Percentiles rank a stretch among this genome's conserved stretches.
phyloP scores from a whole-genome alignment of 2,329 filamentous ascomycete genomes.

The Cladosporium sp. region DNA sequence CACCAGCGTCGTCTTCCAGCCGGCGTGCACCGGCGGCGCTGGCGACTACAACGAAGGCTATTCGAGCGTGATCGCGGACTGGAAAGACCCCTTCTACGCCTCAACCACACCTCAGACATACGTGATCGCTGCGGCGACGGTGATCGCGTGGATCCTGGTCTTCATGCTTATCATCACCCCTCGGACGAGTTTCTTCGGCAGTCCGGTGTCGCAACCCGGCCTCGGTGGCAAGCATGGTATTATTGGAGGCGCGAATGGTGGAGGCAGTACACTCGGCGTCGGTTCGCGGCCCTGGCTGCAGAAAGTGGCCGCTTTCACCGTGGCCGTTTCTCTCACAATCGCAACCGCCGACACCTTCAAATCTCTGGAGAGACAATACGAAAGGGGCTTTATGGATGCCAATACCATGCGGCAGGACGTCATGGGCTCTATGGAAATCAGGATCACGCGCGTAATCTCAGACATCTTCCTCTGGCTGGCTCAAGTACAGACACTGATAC shows the following conservation, averaged over 20 bases:
- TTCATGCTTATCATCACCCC: slow-evolving; percentile 92
- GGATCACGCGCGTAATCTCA: slow-evolving; percentile 85
- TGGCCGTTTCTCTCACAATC: slow-evolving; percentile 80
- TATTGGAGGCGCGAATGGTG: slow-evolving; percentile 68
- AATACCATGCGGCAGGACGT: slow-evolving; percentile 69
- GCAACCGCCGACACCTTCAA: slow-evolving; percentile 86
- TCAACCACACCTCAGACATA: slow-evolving; percentile 91
- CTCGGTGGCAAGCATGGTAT: slow-evolving; percentile 67
- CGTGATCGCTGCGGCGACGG: slow-evolving; percentile 82
- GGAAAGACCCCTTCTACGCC: slow-evolving; percentile 83
- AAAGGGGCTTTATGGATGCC: slow-evolving; percentile 72
- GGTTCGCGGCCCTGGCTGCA: slow-evolving; percentile 92
- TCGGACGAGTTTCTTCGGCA: slow-evolving; percentile 85
- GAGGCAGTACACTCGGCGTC: slow-evolving; percentile 66
- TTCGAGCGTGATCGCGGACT: slow-evolving; percentile 54
- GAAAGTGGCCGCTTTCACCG: slow-evolving; percentile 57
- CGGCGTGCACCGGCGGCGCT: slow-evolving; percentile 46
- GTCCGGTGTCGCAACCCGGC: slow-evolving; percentile 46
- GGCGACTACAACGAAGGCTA: slow-evolving; percentile 32
- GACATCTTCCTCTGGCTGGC: slow-evolving; percentile 96
- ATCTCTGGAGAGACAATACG: slow-evolving; percentile 77
- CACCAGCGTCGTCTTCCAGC: slow-evolving; percentile 54
- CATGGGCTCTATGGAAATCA: slow-evolving; percentile 76
- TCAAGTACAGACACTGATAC: slow-evolving; percentile 92
- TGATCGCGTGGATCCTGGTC: slow-evolving; percentile 85